phyloP scores from a whole-genome alignment of 2,329 filamentous ascomycete genomes.

The Colletotrichum gigasporum region DNA sequence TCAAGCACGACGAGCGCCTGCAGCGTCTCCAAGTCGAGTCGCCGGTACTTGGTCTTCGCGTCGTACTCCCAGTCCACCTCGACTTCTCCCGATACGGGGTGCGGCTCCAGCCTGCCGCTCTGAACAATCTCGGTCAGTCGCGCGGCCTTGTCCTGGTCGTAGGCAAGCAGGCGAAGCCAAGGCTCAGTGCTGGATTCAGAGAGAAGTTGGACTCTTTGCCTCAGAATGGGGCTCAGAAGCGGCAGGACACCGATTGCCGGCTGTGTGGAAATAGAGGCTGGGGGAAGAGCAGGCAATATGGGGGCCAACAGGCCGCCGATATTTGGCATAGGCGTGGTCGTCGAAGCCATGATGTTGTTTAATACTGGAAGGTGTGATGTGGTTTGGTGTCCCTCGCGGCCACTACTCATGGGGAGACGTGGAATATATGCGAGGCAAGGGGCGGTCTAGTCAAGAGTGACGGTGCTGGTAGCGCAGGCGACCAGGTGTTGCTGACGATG shows the following conservation, averaged over 20 bases:
- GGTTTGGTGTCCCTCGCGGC: not conserved
- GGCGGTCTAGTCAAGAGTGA: conserved; percentile 5
- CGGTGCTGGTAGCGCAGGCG: conserved; percentile 13
- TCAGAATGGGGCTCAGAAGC: conserved; percentile 71
- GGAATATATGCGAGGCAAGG: conserved; percentile 10
- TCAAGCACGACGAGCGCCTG: conserved; percentile 71
- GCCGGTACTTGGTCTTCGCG: conserved; percentile 68
- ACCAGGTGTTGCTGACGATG: conserved; percentile 17
- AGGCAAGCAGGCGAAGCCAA: conserved; percentile 79
- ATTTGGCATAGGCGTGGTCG: conserved; percentile 41
- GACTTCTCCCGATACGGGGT: conserved; percentile 82
- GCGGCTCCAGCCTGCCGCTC: conserved; percentile 76
- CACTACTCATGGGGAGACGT: not conserved
- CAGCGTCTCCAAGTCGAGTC: conserved; percentile 80
- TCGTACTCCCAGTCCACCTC: conserved; percentile 77
- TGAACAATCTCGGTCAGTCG: conserved; percentile 70
- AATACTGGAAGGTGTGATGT: not conserved
- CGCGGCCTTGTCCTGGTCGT: conserved; percentile 65
- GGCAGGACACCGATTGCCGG: conserved; percentile 67
- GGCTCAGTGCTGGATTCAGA: conserved; percentile 67
- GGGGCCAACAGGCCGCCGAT: conserved; percentile 60
- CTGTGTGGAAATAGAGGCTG: conserved; percentile 65
- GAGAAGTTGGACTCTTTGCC: conserved; percentile 73
- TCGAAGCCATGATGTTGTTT: conserved; percentile 38
- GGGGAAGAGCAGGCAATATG: conserved; percentile 68